phyloP scores from a whole-genome alignment of 108 stramenopile genomes.

The Nitzschia palea region DNA sequence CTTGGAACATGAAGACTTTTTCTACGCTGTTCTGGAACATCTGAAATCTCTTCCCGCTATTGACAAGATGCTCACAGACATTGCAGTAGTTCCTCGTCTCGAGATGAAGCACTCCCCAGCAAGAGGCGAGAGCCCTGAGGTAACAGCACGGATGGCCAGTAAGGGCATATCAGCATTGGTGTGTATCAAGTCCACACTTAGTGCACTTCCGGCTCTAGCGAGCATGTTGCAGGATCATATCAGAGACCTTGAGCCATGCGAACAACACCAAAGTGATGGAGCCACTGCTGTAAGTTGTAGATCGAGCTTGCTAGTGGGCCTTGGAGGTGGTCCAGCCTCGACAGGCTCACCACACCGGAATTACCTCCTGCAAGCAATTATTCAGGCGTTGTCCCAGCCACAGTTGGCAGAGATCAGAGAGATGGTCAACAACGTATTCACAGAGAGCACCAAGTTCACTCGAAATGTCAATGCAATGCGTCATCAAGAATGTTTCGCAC shows the following conservation, averaged over 20 bases:
- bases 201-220: constrained; percentile 66
- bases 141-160: constrained; percentile 66
- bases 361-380: constrained; percentile 77
- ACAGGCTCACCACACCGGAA: constrained; percentile 23
- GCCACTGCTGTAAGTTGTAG: constrained; percentile 38
- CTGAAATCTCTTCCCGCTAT: constrained; percentile 76
- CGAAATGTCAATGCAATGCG: constrained; percentile 84
- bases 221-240: constrained; percentile 66
- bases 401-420: constrained; percentile 58
- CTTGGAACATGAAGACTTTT: constrained; percentile 78
- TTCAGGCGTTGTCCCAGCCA: constrained; percentile 71
- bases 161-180: constrained; percentile 86
- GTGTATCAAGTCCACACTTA: constrained; percentile 79
- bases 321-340: constrained; percentile 44
- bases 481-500: constrained; percentile 91
- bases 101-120: not conserved
- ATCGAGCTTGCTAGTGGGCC: constrained; percentile 69
- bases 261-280: constrained; percentile 26
- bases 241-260: constrained; percentile 7
- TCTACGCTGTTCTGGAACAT: constrained; percentile 81
- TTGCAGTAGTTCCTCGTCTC: constrained; percentile 60
- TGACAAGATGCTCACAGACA: constrained; percentile 81
- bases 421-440: constrained; percentile 69
- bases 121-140: constrained; percentile 18
- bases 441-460: constrained; percentile 67